Base-by-base conservation (phyloP, 2,329 filamentous ascomycete species). In the Beauveria sp. region DNA sequence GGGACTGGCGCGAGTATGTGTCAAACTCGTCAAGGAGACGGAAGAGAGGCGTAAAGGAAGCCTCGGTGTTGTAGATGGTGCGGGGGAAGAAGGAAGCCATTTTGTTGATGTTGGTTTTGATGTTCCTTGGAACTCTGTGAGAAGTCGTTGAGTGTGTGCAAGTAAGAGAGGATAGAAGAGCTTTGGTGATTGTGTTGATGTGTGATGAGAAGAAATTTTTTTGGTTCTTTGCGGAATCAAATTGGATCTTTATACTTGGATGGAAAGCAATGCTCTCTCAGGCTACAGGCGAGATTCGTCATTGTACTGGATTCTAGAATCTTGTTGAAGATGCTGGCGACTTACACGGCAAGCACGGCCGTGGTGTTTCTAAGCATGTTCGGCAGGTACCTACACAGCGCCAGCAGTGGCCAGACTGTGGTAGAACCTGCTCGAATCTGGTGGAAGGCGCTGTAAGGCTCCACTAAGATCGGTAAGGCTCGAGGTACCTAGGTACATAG, bases 21-120 rank as follows among this genome's bases (percentile, higher is more conserved):
- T 87, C 83, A 66, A 83, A 86, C 74, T 87, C 84, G 67, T 87
- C 83, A 55, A 88, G 80, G 64, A 88, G 79, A 63, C 83, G 83
- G 80, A 88, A 86, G 69, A 88, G 81, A 60, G 83, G 81, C 43
- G 78, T 79, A 73, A 85, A 83, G 72, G 80, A 80, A 67, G 78
- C 70, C 71, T 80, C 76, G 65, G 74, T 67, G 69, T 77, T 73
- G 77, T 82, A 78, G 68, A 80, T 75, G 69, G 75, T 76, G 71
- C 79, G 79, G 63, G 81, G 78, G 77, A 86, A 86, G 77, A 86
- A 77, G 67, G 83, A 80, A 67, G 83, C 80, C 84, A 87, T 87
- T 72, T 73, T 85, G 76, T 54, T 63, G 57, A 65, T 49, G 67
- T 68, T 63, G 56, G 65, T 46, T 67, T 68, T 63, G 57, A 63